Evolutionary conservation across 148 eudicot species (phyloP), one percentile per base, ranked within the genome.

Genomic region (Limonium bicolor): DNA sequence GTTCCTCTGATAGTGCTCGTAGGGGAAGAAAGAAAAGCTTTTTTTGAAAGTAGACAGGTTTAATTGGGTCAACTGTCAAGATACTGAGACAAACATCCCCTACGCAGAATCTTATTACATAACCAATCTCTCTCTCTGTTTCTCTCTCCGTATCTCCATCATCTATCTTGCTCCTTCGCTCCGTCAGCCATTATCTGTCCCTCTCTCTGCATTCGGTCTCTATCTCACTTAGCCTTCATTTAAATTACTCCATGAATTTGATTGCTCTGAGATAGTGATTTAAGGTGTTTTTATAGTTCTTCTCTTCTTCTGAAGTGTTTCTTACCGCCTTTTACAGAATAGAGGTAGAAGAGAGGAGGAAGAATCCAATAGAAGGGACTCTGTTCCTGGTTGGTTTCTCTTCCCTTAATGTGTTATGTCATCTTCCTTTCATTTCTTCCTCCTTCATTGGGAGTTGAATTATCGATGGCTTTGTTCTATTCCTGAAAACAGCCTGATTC

Each of bases 11-110:
- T 5, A 18, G 11, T 40, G 23, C 21, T 20, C 21, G 22, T 7
- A 6, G 7, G 44, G 5, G 21, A 6, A 7, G 2, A 16, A 26
- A 2, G 44, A 26, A 17, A 38, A 38, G 7, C 42, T 4, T 38
- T 38, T 24, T 17, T 38, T 38, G 21, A 6, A 7, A 4, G 22
- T 22, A 2, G 44, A 26, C n/a, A n/a, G n/a, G n/a, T n/a, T n/a
- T n/a, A n/a, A n/a, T n/a, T 32, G 29, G 54, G 54, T 34, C 42
- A 50, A 50, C 54, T 50, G 54, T 50, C 42, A 35, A 36, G 33
- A 24, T n/a, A 32, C 14, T 15, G 36, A 8, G 31, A 46, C 22
- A 46, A 2, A 47, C 35, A 29, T 18, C 4, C 38, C 38, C 52
- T n/a, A n/a, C n/a, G 20, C 39, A 48, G 27, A 48, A 29, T 28